Base-by-base conservation (phyloP, 1,284 basidiomycete species). In the Naganishia sp. region DNA sequence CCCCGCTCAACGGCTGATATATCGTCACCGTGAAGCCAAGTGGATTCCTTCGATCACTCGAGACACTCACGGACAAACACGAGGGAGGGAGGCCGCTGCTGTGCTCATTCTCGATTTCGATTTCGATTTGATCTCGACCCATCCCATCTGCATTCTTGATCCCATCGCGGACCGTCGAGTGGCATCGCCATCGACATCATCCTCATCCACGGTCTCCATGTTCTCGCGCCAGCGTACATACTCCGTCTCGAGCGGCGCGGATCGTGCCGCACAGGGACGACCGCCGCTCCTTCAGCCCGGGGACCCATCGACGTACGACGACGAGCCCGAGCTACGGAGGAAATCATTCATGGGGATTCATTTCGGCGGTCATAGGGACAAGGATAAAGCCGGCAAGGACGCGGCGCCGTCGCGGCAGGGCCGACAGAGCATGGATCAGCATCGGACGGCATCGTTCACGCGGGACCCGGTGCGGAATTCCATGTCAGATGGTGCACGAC, bases 271-370 rank as follows among this genome's bases (percentile, higher is more conserved):
- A 18, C 39, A 13, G 7, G 35, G 21, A 42, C 3, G 47, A 11
- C 21, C 47, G 25, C 17, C n/a, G 28, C 11, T 35, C 17, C 46
- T 47, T 17, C 45, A 50, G 32, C 52, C 52, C 17, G 28, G 25
- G 17, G 25, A 61, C 41, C 21, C 13, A 13, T 23, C 58, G 23
- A 39, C 17, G 13, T 23, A 39, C 7, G 25, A 45, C 13, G 25
- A 35, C 21, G 47, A 61, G 18, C 46, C 39, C 35, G 35, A 39
- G 13, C 7, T 2, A 13, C 35, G 35, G 35, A 41, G 67, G 17
- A 66, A 65, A 35, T 66, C 64, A 15, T 68, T 68, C 53, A 53
- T 68, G 58, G 67, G 67, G 5, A 65, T 68, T 17, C 52, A 58
- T 56, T 62, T 67, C 31, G 65, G 65, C 21, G 65, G 56, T 15